These are phyloP conservation scores for Serendipita sp. DNA, from an alignment of 768 basidiomycete genomes.

Conservation along the genomic window DNA sequence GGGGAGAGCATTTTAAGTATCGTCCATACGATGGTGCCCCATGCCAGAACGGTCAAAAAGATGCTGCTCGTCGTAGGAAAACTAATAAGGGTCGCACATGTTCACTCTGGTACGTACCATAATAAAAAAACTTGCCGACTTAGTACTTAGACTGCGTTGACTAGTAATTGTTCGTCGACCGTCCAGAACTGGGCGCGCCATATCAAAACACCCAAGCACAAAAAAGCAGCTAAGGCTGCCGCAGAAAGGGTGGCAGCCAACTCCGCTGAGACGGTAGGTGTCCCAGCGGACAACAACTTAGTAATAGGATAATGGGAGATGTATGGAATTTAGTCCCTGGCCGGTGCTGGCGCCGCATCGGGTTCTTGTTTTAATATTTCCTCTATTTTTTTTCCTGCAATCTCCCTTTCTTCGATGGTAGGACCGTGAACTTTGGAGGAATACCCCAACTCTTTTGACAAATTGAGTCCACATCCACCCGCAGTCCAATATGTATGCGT, in stretches of 20 bases:
- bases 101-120: no score
- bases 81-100: no score
- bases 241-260: slow-evolving; percentile 10
- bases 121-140: no score
- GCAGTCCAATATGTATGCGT: slow-evolving; percentile 15
- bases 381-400: slow-evolving; percentile 9
- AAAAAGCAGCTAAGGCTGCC: not conserved
- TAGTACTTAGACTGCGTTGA: no score
- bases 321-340: slow-evolving; percentile 26
- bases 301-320: slow-evolving; percentile 52
- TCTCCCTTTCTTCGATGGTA: slow-evolving; percentile 38
- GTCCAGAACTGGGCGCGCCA: no score
- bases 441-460: slow-evolving; percentile 45
- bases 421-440: slow-evolving; percentile 33
- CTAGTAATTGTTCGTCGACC: no score
- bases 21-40: no score
- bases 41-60: no score
- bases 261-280: slow-evolving; percentile 22
- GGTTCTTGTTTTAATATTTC: slow-evolving; percentile 8
- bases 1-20: no score
- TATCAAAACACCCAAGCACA: no score
- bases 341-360: slow-evolving; percentile 12
- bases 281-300: slow-evolving; percentile 22
- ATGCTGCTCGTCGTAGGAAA: no score
- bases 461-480: not conserved